Evolutionary conservation across 805 yeast genomes (phyloP).

Genomic region (Suhomyces kilbournensis): DNA sequence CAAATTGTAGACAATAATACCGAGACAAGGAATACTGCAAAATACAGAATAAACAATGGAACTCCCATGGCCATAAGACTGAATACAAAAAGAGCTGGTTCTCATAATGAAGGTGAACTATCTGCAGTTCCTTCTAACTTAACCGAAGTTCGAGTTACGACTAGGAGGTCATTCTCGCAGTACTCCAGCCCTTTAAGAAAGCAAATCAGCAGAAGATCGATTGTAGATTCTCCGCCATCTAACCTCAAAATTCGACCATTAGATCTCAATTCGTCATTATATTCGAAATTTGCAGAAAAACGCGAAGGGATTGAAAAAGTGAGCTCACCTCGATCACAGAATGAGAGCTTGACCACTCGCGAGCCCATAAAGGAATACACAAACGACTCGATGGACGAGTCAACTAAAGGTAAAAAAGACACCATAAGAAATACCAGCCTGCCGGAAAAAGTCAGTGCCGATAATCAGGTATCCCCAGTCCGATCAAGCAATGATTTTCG

Average conservation of each 20-base stretch:
- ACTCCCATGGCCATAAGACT: neutral
- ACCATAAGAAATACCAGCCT: neutral
- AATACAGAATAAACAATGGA: neutral
- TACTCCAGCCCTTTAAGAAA: slow-evolving; percentile 5
- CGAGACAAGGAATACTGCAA: neutral
- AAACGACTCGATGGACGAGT: neutral
- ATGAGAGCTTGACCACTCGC: neutral
- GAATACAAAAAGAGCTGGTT: neutral
- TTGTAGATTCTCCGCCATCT: slow-evolving; percentile 19
- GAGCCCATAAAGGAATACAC: neutral
- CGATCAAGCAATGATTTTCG: neutral
- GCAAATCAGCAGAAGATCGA: neutral
- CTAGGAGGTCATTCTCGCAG: neutral
- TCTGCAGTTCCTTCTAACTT: neutral
- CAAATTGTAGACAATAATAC: neutral
- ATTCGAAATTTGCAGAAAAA: neutral
- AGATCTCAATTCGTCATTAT: neutral
- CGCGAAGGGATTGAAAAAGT: neutral
- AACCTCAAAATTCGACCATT: slow-evolving; percentile 17
- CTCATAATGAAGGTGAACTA: neutral
- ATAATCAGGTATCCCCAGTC: neutral
- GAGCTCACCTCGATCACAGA: neutral
- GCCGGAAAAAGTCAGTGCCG: neutral
- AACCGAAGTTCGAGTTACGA: neutral
- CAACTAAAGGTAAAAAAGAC: neutral